Conservation (phyloP, 768 basidiomycete species). For the Xerocomellus intermedius region DNA sequence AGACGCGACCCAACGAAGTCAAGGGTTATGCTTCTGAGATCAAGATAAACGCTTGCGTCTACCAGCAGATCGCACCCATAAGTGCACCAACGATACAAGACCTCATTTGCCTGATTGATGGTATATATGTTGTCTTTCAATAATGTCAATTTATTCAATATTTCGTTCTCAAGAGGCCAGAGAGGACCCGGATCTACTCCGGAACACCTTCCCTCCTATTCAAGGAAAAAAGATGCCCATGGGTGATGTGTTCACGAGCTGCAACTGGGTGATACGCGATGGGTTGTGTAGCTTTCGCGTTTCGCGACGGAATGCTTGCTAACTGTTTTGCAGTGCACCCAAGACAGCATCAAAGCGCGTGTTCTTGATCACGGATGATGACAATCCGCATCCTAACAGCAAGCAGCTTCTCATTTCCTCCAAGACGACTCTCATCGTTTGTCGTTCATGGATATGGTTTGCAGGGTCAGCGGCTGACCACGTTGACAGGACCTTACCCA, state of each 20-base stretch:
- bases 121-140: conserved; percentile 39
- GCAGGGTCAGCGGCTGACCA: background rate
- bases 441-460: conserved; percentile 19
- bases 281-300: conserved; percentile 49
- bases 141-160: background rate
- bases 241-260: conserved; percentile 88
- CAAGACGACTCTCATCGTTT: conserved; percentile 65
- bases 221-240: conserved; percentile 63
- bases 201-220: conserved; percentile 62
- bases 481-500: conserved; percentile 70
- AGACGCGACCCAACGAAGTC: conserved; percentile 30
- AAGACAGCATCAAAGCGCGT: conserved; percentile 91
- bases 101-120: conserved; percentile 73
- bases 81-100: conserved; percentile 81
- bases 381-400: conserved; percentile 46
- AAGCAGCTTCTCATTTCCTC: conserved; percentile 66
- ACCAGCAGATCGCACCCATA: conserved; percentile 74
- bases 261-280: conserved; percentile 86
- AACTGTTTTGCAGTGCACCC: conserved; percentile 52
- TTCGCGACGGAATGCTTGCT: background rate
- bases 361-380: conserved; percentile 85
- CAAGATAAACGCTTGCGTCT: conserved; percentile 68
- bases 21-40: conserved; percentile 52
- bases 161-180: conserved; percentile 49
- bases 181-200: conserved; percentile 57